A percentile compares a stretch with the other conserved stretches of the same genome.
These are phyloP conservation scores for Botrytis deweyae DNA, from an alignment of 2,329 filamentous ascomycete genomes.

Conservation along the genomic window DNA sequence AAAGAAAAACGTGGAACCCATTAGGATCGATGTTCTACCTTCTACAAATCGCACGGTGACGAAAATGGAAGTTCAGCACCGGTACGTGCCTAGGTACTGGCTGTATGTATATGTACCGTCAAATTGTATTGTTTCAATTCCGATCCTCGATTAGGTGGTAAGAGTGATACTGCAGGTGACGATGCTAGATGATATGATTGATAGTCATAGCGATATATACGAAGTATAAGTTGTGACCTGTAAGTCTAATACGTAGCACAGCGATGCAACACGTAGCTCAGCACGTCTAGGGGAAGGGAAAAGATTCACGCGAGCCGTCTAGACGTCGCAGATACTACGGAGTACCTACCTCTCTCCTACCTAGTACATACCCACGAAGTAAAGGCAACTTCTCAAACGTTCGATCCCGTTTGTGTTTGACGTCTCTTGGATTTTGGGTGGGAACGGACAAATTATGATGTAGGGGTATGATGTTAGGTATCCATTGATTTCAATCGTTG, in stretches of 20 bases:
- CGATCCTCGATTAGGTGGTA: background rate
- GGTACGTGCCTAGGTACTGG: background rate
- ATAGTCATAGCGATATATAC: background rate
- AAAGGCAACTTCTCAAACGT: background rate
- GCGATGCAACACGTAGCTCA: background rate
- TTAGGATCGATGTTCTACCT: background rate
- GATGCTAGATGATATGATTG: background rate
- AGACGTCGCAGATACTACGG: background rate
- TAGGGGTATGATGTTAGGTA: background rate
- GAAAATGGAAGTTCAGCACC: background rate
- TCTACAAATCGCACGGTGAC: background rate
- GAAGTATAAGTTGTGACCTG: background rate
- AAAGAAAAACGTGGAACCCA: conserved; percentile 9
- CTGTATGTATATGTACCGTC: background rate
- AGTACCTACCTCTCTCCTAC: background rate
- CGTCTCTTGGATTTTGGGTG: background rate
- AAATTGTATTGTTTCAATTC: background rate
- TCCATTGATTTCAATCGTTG: background rate
- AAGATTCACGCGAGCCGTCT: conserved; percentile 9
- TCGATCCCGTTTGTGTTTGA: background rate
- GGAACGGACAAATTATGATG: background rate
- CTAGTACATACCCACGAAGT: too few relatives aligned
- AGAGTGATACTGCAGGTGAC: background rate
- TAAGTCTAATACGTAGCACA: background rate
- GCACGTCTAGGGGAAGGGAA: background rate